These are phyloP conservation scores for Nannochloropsis salina DNA, from an alignment of 108 stramenopile genomes.

Conservation along the genomic window DNA sequence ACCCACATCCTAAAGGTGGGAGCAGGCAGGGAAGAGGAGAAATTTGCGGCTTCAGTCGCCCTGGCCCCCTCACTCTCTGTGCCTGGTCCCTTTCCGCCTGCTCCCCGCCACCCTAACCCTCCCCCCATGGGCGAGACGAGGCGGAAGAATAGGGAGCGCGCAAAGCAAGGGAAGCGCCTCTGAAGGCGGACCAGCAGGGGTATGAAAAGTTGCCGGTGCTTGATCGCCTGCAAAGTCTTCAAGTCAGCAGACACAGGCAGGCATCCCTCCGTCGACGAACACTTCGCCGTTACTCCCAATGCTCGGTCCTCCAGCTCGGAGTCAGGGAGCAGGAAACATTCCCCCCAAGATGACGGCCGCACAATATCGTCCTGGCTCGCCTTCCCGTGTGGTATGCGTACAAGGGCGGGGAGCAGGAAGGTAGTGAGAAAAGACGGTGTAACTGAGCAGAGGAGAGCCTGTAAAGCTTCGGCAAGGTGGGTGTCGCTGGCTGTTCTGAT, in stretches of 20 bases:
- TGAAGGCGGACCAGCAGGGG: constrained; percentile 11
- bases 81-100: background rate
- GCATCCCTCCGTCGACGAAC: too few species aligned
- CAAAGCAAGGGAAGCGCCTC: background rate
- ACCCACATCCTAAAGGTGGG: background rate
- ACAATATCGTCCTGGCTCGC: too few species aligned
- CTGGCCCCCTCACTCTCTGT: background rate
- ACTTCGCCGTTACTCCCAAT: background rate
- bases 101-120: background rate
- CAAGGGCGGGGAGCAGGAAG: constrained; percentile 11
- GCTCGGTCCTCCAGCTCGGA: background rate
- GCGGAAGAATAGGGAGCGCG: background rate
- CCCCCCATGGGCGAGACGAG: background rate
- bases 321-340: background rate
- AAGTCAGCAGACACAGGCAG: background rate
- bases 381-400: background rate
- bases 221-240: background rate
- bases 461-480: background rate
- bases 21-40: background rate
- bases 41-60: background rate
- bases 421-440: background rate
- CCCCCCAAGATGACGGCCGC: too few species aligned
- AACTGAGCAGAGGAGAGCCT: background rate
- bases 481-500: constrained; percentile 11
- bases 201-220: background rate